Percentiles rank a stretch among this genome's conserved stretches.
phyloP scores from a whole-genome alignment of 768 basidiomycete genomes.

The Tricholoma furcatifolium region DNA sequence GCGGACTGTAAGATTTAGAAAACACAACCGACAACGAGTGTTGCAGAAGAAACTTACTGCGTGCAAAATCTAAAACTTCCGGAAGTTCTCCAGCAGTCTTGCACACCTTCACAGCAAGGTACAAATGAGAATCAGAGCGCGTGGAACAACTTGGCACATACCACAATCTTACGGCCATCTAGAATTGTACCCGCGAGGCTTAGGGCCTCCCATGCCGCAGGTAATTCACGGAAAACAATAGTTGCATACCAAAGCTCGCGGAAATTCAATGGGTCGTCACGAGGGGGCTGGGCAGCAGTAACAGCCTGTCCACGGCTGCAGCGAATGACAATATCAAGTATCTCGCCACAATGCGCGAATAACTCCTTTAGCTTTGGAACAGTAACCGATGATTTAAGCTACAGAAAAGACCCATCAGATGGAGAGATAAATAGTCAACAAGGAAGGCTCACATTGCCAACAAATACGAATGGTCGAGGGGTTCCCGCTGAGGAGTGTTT shows the following conservation, averaged over 20 bases:
- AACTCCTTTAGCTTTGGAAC: conserved; percentile 27
- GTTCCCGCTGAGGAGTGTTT: conserved; percentile 2
- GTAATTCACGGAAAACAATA: conserved; percentile 39
- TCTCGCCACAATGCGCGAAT: conserved; percentile 37
- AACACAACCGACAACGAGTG: background rate
- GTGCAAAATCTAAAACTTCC: conserved; percentile 33
- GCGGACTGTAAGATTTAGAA: conserved; percentile 8
- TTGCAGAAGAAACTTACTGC: conserved; percentile 18
- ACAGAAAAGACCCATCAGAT: conserved; percentile 1
- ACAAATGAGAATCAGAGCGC: background rate
- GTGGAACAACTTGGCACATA: conserved; percentile 24
- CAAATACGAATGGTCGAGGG: conserved; percentile 39
- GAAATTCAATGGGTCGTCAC: conserved; percentile 16
- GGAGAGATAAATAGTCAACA: background rate
- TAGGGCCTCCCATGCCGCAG: conserved; percentile 41
- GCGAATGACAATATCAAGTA: conserved; percentile 36
- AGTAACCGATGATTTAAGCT: conserved; percentile 36
- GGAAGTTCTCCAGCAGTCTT: conserved; percentile 37
- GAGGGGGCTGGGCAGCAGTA: conserved; percentile 21
- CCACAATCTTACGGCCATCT: conserved; percentile 37
- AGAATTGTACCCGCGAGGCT: conserved; percentile 34
- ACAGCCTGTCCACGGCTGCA: conserved; percentile 40
- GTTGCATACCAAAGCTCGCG: conserved; percentile 51
- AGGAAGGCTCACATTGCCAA: conserved; percentile 57
- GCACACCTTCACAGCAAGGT: conserved; percentile 28